Percentiles rank a stretch among this genome's conserved stretches.
phyloP scores from a whole-genome alignment of 352 stramenopile species.

The Pythium brachiatum region DNA sequence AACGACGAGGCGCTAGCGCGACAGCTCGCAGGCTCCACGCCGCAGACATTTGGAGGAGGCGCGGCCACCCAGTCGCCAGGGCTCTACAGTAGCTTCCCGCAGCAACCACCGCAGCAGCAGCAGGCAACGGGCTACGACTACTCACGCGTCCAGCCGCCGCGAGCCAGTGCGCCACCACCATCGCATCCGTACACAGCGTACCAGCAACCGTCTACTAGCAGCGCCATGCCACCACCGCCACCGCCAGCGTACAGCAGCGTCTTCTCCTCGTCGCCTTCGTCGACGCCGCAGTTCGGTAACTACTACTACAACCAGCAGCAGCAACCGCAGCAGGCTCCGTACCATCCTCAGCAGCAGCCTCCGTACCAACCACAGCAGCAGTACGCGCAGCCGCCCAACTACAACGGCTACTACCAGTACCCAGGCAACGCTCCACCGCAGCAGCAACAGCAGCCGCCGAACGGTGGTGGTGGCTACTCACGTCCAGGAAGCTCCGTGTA shows the following conservation, averaged over 20 bases:
- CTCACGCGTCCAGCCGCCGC: slow-evolving; percentile 30
- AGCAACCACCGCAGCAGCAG: slow-evolving; percentile 2
- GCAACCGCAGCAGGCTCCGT: slow-evolving; percentile 11
- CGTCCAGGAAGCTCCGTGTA: slow-evolving; percentile 11
- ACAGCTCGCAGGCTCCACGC: slow-evolving; percentile 42
- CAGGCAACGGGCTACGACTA: slow-evolving; percentile 35
- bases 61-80: neutral
- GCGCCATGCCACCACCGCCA: slow-evolving; percentile 9
- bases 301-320: slow-evolving; percentile 39
- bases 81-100: slow-evolving; percentile 4
- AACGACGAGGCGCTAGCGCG: slow-evolving; percentile 60
- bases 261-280: slow-evolving; percentile 29
- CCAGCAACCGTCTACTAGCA: slow-evolving; percentile 29
- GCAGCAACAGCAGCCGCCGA: neutral
- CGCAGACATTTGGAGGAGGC: slow-evolving; percentile 27
- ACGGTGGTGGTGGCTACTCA: neutral
- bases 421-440: slow-evolving; percentile 26
- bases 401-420: slow-evolving; percentile 46
- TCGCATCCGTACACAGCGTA: slow-evolving; percentile 40
- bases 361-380: slow-evolving; percentile 2
- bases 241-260: slow-evolving; percentile 27
- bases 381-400: neutral
- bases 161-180: slow-evolving; percentile 14
- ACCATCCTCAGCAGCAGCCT: slow-evolving; percentile 22
- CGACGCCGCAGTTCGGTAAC: slow-evolving; percentile 38